phyloP scores from a whole-genome alignment of 257 asterid species.

The Nicotiana undulata region DNA sequence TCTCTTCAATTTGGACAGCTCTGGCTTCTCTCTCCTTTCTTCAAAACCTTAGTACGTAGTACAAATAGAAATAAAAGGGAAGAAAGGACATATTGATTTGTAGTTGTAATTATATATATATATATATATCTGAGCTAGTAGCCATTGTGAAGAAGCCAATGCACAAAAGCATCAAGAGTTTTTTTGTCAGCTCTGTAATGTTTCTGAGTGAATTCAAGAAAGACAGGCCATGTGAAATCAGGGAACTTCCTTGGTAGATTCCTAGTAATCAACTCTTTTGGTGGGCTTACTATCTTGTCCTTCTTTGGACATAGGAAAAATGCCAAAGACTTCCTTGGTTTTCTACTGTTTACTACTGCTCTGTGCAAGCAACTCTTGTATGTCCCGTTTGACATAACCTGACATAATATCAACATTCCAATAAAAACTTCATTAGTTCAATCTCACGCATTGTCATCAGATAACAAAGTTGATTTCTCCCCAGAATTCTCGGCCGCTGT shows the following conservation, averaged over 20 bases:
- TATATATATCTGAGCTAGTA: background rate
- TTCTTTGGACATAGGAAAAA: conserved; percentile 59
- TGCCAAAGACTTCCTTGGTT: conserved; percentile 58
- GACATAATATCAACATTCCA: conserved; percentile 1
- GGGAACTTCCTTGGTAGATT: conserved; percentile 51
- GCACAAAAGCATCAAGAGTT: conserved; percentile 60
- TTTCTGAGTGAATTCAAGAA: conserved; percentile 73
- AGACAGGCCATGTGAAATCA: conserved; percentile 58
- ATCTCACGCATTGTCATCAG: too few species aligned
- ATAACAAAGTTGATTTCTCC: too few species aligned
- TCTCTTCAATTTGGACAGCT: background rate
- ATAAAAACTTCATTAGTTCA: background rate
- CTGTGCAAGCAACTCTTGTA: conserved; percentile 83
- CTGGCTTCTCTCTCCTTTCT: background rate
- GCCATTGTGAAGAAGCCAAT: conserved; percentile 31
- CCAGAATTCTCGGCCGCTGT: too few species aligned
- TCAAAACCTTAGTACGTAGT: background rate
- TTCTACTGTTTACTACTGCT: conserved; percentile 51
- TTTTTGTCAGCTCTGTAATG: conserved; percentile 72
- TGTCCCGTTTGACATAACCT: conserved; percentile 79
- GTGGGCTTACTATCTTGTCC: conserved; percentile 60
- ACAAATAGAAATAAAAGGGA: background rate
- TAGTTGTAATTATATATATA: background rate
- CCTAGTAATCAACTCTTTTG: conserved; percentile 28
- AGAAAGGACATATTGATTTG: background rate